Evolutionary conservation across 768 basidiomycete genomes (phyloP), one percentile per base, ranked within the genome.

Genomic region (Serendipita sp.): DNA sequence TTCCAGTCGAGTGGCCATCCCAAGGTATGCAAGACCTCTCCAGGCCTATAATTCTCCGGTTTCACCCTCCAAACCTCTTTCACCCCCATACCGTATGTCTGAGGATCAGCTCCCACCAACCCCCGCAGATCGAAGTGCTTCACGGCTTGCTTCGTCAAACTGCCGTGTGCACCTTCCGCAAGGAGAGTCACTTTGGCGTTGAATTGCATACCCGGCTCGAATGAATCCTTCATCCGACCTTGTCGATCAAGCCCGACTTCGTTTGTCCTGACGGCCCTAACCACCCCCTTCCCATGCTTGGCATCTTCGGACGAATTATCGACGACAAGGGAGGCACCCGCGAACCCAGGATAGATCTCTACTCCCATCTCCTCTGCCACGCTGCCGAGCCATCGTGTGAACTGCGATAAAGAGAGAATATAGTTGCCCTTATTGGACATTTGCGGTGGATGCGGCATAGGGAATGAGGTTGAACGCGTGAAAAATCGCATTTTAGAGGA

Each of bases 31-130:
- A 93, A 80, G n/a, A 96, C 84, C 69, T 90, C 80, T 2, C 79
- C 77, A 0, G 90, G 82, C 30, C 79, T 72, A 71, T 92, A 80
- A 67, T 73, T 71, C 60, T 76, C 74, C 62, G 79, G 66, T 71
- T 83, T 82, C 13, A 99, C 85, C 41, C 88, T 82, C 96, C 96
- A 98, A 1, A 98, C 92, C 72, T 99, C 95, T 77, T 99, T 98
- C 60, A 98, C 75, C 2, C 96, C 96, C 63, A 99, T 83, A 0
- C 87, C 96, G 68, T 97, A 98, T 2, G 95, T 98, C 75, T 98
- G 96, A 1, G 87, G 86, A 72, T 95, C 86, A 1, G 74, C 70
- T 20, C 78, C 77, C 0, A 74, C 71, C 68, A n/a, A 74, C 69
- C 74, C 81, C 65, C 92, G 75, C 9, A 98, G 76, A 60, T 83